A percentile compares a stretch with the other conserved stretches of the same genome.
phyloP scores from a whole-genome alignment of 2,329 filamentous ascomycete genomes.

The Didymella pinodella region DNA sequence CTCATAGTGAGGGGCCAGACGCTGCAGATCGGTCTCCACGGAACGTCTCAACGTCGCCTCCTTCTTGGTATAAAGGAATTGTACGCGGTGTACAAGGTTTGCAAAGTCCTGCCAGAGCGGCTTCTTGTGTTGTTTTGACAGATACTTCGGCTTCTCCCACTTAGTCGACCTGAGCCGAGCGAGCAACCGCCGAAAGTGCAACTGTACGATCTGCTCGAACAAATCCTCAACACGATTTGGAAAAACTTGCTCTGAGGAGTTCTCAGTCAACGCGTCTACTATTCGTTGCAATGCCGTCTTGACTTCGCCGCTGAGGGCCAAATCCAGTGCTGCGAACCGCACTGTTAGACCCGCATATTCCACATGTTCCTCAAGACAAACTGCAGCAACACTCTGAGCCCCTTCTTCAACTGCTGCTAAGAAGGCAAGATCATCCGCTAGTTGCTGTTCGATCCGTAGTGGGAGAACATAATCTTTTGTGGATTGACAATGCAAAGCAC shows the following conservation, averaged over 20 bases:
- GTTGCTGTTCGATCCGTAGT: slow-evolving; percentile 9
- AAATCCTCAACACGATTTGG: not conserved
- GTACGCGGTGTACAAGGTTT: slow-evolving; percentile 11
- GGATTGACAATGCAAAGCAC: slow-evolving; percentile 18
- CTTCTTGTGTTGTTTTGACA: slow-evolving; percentile 19
- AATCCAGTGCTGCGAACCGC: slow-evolving; percentile 16
- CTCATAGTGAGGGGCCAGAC: slow-evolving; percentile 3
- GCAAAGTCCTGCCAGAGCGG: slow-evolving; percentile 14
- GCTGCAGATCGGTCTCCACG: not conserved
- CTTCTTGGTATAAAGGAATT: slow-evolving; percentile 16
- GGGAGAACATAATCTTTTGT: not conserved
- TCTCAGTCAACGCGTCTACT: not conserved
- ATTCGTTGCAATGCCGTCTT: slow-evolving; percentile 7
- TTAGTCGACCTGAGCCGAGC: slow-evolving; percentile 14
- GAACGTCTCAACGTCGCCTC: slow-evolving; percentile 3
- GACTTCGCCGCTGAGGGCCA: slow-evolving; percentile 2
- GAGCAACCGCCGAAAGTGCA: slow-evolving; percentile 16
- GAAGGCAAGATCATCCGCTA: slow-evolving; percentile 18
- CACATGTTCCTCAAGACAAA: slow-evolving; percentile 14
- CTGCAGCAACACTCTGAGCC: slow-evolving; percentile 18
- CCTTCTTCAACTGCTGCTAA: slow-evolving; percentile 19
- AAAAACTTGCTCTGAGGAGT: not conserved
- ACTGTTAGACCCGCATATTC: not conserved
- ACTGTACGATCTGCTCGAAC: slow-evolving; percentile 6
- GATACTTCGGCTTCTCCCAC: slow-evolving; percentile 19